Conservation (phyloP, 305 asterid genomes). For the Rubia tinctorum region DNA sequence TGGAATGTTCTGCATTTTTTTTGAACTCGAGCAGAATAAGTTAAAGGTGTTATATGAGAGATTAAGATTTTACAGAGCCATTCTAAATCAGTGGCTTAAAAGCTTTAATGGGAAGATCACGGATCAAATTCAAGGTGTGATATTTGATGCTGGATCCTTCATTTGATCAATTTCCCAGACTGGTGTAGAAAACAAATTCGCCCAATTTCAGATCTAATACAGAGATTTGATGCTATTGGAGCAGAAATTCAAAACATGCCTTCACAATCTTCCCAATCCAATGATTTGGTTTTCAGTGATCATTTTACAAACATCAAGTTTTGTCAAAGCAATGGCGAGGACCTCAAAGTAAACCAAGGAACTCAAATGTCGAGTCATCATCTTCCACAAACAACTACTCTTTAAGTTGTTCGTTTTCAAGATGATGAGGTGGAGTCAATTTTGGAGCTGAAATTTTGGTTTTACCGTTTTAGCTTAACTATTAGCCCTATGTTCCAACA, state of each 20-base stretch:
- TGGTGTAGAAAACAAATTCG: neutral
- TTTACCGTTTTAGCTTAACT: no score
- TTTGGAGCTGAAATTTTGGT: no score
- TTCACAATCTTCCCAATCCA: neutral
- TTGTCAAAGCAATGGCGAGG: neutral
- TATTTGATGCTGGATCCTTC: neutral
- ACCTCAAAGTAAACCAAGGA: neutral
- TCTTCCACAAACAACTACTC: neutral
- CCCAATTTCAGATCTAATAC: neutral
- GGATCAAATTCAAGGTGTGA: neutral
- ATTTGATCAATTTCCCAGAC: neutral
- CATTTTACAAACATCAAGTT: neutral
- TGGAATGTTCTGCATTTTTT: neutral
- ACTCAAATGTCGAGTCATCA: neutral
- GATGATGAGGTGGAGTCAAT: neutral
- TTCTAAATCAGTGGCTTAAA: neutral
- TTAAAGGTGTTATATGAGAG: neutral
- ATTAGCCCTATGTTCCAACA: no score
- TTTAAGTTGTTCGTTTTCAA: neutral
- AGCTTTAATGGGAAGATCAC: neutral
- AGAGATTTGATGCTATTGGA: neutral
- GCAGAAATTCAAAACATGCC: neutral
- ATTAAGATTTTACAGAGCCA: neutral
- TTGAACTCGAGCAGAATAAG: neutral
- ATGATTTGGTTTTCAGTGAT: neutral